Conservation (phyloP, 2,329 filamentous ascomycete genomes). For the Capronia americana region DNA sequence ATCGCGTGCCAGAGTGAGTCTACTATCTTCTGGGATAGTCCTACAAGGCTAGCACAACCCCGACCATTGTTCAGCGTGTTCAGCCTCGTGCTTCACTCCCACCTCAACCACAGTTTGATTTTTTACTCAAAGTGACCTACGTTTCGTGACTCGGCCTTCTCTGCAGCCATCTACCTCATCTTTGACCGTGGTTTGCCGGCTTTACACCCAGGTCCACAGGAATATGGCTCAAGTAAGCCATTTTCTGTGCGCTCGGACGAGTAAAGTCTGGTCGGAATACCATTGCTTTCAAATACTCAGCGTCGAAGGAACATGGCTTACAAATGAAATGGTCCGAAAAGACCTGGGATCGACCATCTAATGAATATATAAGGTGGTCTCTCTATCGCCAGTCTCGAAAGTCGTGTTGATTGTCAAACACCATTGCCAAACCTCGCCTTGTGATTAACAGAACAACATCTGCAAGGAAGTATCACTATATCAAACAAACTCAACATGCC, state of each 20-base stretch:
- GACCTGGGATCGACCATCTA: neutral
- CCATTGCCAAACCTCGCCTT: neutral
- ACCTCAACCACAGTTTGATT: neutral
- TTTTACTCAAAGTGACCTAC: neutral
- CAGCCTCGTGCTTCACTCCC: neutral
- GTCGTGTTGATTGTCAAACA: neutral
- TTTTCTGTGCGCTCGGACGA: slow-evolving; percentile 12
- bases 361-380: slow-evolving; percentile 1
- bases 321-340: neutral
- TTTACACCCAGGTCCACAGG: neutral
- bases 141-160: neutral
- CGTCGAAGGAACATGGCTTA: slow-evolving; percentile 3
- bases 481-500: slow-evolving; percentile 26
- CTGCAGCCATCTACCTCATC: neutral
- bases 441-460: neutral
- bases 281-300: neutral
- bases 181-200: neutral
- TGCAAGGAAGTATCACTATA: neutral
- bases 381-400: neutral
- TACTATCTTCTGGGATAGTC: neutral
- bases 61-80: neutral
- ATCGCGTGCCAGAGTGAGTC: neutral
- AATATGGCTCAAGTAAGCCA: slow-evolving; percentile 22
- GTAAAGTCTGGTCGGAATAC: neutral
- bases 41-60: neutral